Conservation (phyloP, 108 stramenopile species). For the Skeletonema marinoi region DNA sequence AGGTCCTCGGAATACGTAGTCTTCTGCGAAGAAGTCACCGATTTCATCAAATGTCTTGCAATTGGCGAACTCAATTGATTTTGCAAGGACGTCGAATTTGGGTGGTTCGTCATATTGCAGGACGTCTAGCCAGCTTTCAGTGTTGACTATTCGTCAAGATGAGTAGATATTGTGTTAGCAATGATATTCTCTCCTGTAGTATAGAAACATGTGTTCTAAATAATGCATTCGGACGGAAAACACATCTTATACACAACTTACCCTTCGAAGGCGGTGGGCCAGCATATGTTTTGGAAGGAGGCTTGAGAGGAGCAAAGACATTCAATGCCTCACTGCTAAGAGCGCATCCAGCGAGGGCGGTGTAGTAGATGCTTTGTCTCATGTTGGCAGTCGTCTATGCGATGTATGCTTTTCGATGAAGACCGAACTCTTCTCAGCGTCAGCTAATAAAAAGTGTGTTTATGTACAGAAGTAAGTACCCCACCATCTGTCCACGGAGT, state of each 20-base stretch:
- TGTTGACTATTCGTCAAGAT: constrained; percentile 1
- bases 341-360: neutral
- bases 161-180: too few relatives aligned
- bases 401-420: too few relatives aligned
- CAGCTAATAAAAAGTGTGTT: too few relatives aligned
- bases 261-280: neutral
- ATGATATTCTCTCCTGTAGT: neutral
- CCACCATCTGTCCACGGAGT: too few relatives aligned
- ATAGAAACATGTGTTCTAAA: too few relatives aligned
- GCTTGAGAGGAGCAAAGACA: neutral
- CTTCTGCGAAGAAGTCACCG: constrained; percentile 16
- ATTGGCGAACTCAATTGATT: constrained; percentile 39
- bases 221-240: too few relatives aligned
- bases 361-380: neutral
- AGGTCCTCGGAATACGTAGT: constrained; percentile 54
- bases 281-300: neutral
- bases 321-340: neutral
- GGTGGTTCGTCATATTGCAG: constrained; percentile 28
- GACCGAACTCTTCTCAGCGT: too few relatives aligned
- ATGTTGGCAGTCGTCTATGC: neutral
- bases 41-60: constrained; percentile 5
- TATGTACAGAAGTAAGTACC: too few relatives aligned
- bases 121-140: constrained; percentile 36
- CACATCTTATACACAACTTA: neutral
- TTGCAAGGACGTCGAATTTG: constrained; percentile 39